Evolutionary conservation across 768 basidiomycete genomes (phyloP), one percentile per base, ranked within the genome.

Genomic region (Russula sp.): DNA sequence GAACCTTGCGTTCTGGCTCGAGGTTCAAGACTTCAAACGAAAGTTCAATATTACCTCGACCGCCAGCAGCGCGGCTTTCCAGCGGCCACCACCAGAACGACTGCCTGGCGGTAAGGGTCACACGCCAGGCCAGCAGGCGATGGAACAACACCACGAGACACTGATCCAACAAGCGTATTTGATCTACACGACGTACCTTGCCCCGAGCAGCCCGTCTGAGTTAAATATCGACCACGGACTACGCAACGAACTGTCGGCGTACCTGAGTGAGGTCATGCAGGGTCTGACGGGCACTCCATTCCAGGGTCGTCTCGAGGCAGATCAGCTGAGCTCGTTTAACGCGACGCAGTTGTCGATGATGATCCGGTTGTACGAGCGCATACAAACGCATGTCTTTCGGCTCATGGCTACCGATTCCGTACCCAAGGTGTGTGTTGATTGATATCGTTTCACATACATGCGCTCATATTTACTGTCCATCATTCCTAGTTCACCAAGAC

Each of bases 371-470:
- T 99, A 98, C 75, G 95, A 95, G 75, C 86, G 95, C 62, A 99
- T 99, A 61, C 97, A 98, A 76, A 89, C 83, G 24, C 95, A 98
- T 72, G 94, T 98, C 68, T 98, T 98, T 81, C 85, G 96, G 53
- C 74, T 99, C 70, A 96, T 99, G 92, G 94, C 97, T 20, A 96
- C 95, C 61, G 97, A 99, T 75, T 98, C 96, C 8, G 89, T 99
- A n/a, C 97, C 97, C 16, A 96, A 96, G 83, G 92, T 91, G 44
- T 91, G 44, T 20, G 8, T 42, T 62, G 46, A 66, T 66, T 65
- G 18, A 22, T 24, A 53, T 64, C 53, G 63, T 64, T 44, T 46
- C 28, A 57, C 20, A 18, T 24, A 6, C 44, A 16, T 20, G n/a
- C n/a, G 16, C 32, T 24, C 20, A 26, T 20, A n/a, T 64, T 59